Evolutionary conservation across 2,329 filamentous ascomycete genomes (phyloP).

Genomic region (Colletotrichum sp.): DNA sequence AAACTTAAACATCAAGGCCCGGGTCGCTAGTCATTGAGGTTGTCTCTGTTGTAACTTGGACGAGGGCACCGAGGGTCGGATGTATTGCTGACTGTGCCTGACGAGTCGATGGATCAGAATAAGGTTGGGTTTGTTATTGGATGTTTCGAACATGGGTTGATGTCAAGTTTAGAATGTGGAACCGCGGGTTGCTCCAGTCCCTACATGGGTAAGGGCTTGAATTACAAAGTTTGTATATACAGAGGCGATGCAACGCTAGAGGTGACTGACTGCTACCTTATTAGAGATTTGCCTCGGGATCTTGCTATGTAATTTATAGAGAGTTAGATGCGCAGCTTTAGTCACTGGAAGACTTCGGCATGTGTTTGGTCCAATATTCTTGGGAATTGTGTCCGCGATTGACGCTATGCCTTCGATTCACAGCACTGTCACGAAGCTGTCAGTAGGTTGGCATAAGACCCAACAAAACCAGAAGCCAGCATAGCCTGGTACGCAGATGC

Average conservation of each 20-base stretch:
- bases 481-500: no score
- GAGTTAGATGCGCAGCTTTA: no score
- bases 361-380: no score
- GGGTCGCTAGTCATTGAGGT: not conserved
- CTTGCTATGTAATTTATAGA: no score
- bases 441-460: no score
- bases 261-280: not conserved
- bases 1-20: not conserved
- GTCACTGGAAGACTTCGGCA: no score
- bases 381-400: no score
- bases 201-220: not conserved
- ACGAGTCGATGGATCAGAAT: not conserved
- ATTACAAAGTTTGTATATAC: not conserved
- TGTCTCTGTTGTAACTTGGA: not conserved
- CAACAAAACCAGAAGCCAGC: no score
- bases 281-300: no score
- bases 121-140: not conserved
- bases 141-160: not conserved
- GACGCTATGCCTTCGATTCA: no score
- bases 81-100: not conserved
- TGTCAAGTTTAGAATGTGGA: not conserved
- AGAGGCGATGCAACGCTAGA: not conserved
- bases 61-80: not conserved
- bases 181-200: not conserved
- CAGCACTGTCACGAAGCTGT: no score